Percentiles rank a stretch among this genome's conserved stretches.
These are phyloP conservation scores for Dactylellina leptospora DNA, from an alignment of 2,329 filamentous ascomycete genomes.

Conservation along the genomic window DNA sequence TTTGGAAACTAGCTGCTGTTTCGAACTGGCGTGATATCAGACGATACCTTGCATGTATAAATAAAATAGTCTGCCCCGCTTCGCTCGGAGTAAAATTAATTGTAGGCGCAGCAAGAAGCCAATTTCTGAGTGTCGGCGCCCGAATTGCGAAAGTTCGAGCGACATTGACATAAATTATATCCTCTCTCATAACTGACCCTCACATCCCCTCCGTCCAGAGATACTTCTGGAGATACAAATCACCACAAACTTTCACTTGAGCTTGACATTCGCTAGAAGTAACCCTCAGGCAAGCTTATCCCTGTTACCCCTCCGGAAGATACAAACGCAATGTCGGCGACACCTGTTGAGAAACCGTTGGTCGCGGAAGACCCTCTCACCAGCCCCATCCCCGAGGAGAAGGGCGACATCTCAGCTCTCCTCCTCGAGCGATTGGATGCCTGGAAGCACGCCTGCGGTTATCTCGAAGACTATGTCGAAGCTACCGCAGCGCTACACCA, in stretches of 20 bases:
- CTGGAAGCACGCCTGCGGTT: conserved; percentile 93
- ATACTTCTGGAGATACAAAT: neutral
- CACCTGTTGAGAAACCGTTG: conserved; percentile 19
- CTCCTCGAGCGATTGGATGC: conserved; percentile 88
- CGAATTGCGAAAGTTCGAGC: conserved; percentile 32
- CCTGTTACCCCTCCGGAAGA: neutral
- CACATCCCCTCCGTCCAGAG: neutral
- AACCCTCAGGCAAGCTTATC: conserved; percentile 23
- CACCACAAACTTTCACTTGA: neutral
- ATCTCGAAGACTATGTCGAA: conserved; percentile 87
- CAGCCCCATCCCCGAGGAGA: conserved; percentile 55
- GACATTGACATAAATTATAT: neutral
- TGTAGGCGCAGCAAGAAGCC: conserved; percentile 1
- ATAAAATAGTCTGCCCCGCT: conserved; percentile 40
- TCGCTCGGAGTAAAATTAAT: conserved; percentile 5
- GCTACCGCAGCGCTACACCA: conserved; percentile 87
- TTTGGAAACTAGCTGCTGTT: conserved; percentile 15
- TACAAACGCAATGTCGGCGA: conserved; percentile 34
- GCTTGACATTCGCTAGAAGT: neutral
- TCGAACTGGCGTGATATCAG: conserved; percentile 47
- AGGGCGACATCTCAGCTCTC: conserved; percentile 68
- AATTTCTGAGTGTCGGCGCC: conserved; percentile 20
- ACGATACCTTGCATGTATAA: conserved; percentile 30
- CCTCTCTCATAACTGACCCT: neutral
- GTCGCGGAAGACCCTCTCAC: conserved; percentile 31